Base-by-base conservation (phyloP, 2,329 filamentous ascomycete genomes). In the Aureobasidium sp. region DNA sequence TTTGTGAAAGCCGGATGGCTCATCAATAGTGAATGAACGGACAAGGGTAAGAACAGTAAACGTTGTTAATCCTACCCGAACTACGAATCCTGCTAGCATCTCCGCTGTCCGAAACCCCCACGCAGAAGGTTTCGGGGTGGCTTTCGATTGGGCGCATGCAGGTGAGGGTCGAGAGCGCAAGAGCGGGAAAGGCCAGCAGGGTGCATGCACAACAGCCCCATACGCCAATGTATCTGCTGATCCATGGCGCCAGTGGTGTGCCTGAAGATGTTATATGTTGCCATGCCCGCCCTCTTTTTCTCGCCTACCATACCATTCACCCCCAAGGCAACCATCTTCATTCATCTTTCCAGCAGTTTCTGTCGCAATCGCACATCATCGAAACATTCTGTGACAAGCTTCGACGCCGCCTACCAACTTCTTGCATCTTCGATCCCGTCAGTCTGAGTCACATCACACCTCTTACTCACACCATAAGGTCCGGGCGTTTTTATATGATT, bases 391-490 rank as follows among this genome's bases (percentile, higher is more conserved):
- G 55, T 61, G 29, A 52, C 46, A 51, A 51, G 57, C 47, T 34
- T 52, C 23, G 26, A 52, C 47, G 47, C 55, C 55, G 42, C 42
- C 20, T 61, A 48, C 44, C 32, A 59, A 27, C 27, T 52, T 61
- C 37, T 52, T 61, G 47, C 47, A 51, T 44, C 57, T 52, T 61
- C 46, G 37, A 52, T 51, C 34, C 8, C 32, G 23, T 13, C 34
- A 27, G 39, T 51, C 57, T 61, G 57, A 61, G 46, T 61, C 57
- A 61, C 47, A 44, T 42, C 46, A 42, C 26, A 42, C 36, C 12
- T 44, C 27, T 52, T 61, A 44, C 57, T 61, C 65, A 66, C 66
- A 29, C 60, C 60, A 62, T 50, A 37, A 46, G 42, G 60, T 62
- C 60, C 59, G 59, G 47, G 57, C 57, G 57, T 61, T 61, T 20